Base-by-base conservation (phyloP, 2,329 filamentous ascomycete species). In the Hymenoscyphus linearis region DNA sequence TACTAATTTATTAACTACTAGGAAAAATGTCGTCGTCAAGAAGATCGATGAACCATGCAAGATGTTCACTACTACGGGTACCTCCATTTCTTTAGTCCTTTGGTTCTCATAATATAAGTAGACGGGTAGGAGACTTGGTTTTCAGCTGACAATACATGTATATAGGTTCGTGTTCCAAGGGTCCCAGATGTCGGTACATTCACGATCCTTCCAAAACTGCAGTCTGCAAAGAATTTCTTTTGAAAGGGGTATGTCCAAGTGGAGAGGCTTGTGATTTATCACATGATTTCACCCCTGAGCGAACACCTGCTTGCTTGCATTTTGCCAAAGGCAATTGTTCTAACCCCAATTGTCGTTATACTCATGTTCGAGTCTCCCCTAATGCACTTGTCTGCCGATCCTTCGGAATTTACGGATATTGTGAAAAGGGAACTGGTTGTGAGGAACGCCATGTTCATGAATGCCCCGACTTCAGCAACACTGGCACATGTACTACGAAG, bases 401-500 rank as follows among this genome's bases (percentile, higher is more conserved):
- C 22, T 98, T 99, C 79, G 93, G 90, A 31, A 85, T 86, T 59
- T 83, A 93, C 71, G 93, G 95, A 58, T 98, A 92, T 76, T 98
- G 95, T 78, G 87, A 89, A 64, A 90, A 89, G 73, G 95, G 93
- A 63, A 82, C 83, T 60, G 76, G 81, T 60, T 98, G 95, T 76
- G 76, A 84, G 63, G 86, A 95, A 66, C 88, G 92, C 64, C 95
- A 99, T 78, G 88, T 93, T 61, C 88, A 89, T 76, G 93, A 98
- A 76, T 98, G 95, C 76, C 93, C 95, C 65, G 90, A 96, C 74
- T 97, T 96, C 79, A 90, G 91, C 82, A 96, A 96, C 77, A 91
- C 85, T 63, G 93, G 93, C 70, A 80, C 81, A 65, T 99, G 95
- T 84, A 86, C 86, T 74, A 86, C 84, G 74, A 86, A 87, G 76